Evolutionary conservation across 2,329 filamentous ascomycete genomes (phyloP).

Genomic region (Penicillium thymicola): DNA sequence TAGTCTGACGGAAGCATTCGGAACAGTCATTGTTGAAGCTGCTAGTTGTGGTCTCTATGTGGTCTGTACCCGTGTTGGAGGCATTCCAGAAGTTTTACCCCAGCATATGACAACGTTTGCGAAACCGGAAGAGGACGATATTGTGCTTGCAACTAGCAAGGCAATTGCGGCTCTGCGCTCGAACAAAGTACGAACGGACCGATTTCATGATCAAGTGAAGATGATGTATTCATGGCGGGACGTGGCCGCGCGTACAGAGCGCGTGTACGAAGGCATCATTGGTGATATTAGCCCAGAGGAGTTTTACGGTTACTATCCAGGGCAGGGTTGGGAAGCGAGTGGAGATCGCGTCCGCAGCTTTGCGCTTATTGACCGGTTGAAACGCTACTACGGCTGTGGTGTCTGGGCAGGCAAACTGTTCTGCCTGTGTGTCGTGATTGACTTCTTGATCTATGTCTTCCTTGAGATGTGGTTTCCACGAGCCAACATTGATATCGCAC

Average conservation of each 20-base stretch:
- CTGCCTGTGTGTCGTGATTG: conserved; percentile 88
- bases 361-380: conserved; percentile 88
- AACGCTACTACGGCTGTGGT: conserved; percentile 95
- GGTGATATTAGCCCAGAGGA: conserved; percentile 81
- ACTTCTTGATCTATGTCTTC: conserved; percentile 86
- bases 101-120: conserved; percentile 97
- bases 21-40: conserved; percentile 95
- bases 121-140: conserved; percentile 91
- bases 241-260: conserved; percentile 86
- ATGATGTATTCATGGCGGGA: conserved; percentile 99
- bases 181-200: conserved; percentile 83
- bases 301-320: conserved; percentile 78
- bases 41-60: conserved; percentile 95
- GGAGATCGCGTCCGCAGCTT: conserved; percentile 76
- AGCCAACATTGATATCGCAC: conserved; percentile 80
- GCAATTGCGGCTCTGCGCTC: conserved; percentile 83
- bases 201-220: conserved; percentile 94
- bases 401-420: conserved; percentile 99
- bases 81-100: conserved; percentile 93
- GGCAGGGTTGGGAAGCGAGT: conserved; percentile 66
- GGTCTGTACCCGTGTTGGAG: conserved; percentile 92
- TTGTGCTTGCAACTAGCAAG: conserved; percentile 82
- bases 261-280: conserved; percentile 90
- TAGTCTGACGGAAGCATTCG: conserved; percentile 92
- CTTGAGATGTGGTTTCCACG: conserved; percentile 84